Percentiles rank a stretch among this genome's conserved stretches.
Evolutionary conservation across 1,284 basidiomycete genomes (phyloP).

Genomic region (Peniophora sp.): DNA sequence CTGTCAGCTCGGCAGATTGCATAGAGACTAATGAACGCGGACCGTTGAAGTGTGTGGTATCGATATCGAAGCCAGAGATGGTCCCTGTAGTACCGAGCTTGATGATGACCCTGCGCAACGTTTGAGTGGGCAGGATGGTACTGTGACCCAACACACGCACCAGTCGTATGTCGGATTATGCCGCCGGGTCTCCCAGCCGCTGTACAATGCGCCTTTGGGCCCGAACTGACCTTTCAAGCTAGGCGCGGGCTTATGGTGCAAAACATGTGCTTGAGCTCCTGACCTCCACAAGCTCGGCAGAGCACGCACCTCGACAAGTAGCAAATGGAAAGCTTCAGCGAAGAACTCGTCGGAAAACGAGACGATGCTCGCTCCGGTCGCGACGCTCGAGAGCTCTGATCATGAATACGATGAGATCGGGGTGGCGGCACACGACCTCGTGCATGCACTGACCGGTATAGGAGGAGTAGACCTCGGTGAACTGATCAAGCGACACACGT

Average conservation of each 20-base stretch:
- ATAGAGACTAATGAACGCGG: conserved; percentile 7
- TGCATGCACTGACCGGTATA: conserved; percentile 46
- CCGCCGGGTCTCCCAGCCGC: conserved; percentile 90
- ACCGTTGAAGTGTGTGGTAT: conserved; percentile 95
- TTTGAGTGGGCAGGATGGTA: not conserved
- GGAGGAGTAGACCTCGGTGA: conserved; percentile 41
- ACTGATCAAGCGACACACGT: conserved; percentile 45
- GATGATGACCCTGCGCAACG: conserved; percentile 71
- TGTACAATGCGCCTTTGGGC: conserved; percentile 90
- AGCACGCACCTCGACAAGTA: conserved; percentile 67
- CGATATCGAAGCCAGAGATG: conserved; percentile 87
- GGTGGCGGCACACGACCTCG: not conserved
- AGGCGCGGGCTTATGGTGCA: conserved; percentile 52
- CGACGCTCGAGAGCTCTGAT: conserved; percentile 83
- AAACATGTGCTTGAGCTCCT: not conserved
- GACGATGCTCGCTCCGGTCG: conserved; percentile 73
- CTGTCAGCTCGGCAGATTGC: not conserved
- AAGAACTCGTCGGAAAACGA: conserved; percentile 95
- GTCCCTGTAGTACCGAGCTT: conserved; percentile 77
- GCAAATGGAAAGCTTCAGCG: conserved; percentile 77
- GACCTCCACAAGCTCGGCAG: not conserved
- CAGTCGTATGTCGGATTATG: conserved; percentile 91
- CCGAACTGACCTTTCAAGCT: conserved; percentile 93
- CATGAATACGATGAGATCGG: not conserved
- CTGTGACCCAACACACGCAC: conserved; percentile 33